A percentile compares a stretch with the other conserved stretches of the same genome.
Evolutionary conservation across 805 yeast genomes (phyloP).

Genomic region (Candida lessepsii): DNA sequence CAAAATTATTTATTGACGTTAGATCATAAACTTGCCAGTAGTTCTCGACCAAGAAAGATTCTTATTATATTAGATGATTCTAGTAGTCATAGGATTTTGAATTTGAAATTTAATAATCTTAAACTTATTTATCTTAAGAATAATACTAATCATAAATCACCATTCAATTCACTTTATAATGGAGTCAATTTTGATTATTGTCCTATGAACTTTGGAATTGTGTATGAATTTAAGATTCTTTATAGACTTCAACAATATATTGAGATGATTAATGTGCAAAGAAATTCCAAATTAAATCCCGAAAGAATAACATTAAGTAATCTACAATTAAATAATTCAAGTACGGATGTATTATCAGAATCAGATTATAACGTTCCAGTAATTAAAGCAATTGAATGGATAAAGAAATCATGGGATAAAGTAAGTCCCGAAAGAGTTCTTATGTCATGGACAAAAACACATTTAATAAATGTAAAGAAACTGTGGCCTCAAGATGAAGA

Average conservation of each 20-base stretch:
- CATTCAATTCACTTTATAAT: slow-evolving; percentile 31
- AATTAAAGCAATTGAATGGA: slow-evolving; percentile 57
- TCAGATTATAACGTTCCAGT: slow-evolving; percentile 48
- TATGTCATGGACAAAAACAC: slow-evolving; percentile 35
- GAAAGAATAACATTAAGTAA: slow-evolving; percentile 1
- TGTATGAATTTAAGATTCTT: slow-evolving; percentile 58
- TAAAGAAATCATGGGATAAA: slow-evolving; percentile 55
- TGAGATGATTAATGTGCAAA: slow-evolving; percentile 40
- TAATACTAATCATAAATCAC: slow-evolving; percentile 37
- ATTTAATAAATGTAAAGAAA: slow-evolving; percentile 25
- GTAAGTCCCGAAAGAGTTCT: slow-evolving; percentile 31
- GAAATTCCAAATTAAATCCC: slow-evolving; percentile 10
- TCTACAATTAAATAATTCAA: slow-evolving; percentile 9
- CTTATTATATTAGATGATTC: slow-evolving; percentile 59
- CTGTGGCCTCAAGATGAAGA: slow-evolving; percentile 27
- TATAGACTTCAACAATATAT: slow-evolving; percentile 59
- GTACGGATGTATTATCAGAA: slow-evolving; percentile 34
- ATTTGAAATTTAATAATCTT: slow-evolving; percentile 37
- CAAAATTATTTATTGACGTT: slow-evolving; percentile 60
- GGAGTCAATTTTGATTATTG: slow-evolving; percentile 53
- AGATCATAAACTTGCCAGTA: slow-evolving; percentile 54
- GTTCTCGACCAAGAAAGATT: slow-evolving; percentile 44
- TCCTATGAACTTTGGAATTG: slow-evolving; percentile 65
- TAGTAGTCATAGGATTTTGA: slow-evolving; percentile 56
- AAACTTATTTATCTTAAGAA: slow-evolving; percentile 37